phyloP scores from a whole-genome alignment of 2,329 filamentous ascomycete genomes.

The Cyphellophora europaea region DNA sequence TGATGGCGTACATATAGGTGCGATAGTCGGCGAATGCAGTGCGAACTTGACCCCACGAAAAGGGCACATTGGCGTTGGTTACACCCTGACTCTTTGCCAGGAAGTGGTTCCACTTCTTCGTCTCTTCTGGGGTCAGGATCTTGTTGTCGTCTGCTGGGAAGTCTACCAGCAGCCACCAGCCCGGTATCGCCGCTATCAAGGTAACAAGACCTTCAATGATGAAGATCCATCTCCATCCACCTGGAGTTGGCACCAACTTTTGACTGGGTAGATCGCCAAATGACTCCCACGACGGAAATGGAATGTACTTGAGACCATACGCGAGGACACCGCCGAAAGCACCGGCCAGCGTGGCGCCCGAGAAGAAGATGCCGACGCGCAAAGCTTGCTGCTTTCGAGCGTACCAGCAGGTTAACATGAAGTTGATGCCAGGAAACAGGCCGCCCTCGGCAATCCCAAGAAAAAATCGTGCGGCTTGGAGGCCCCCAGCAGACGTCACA shows the following conservation, averaged over 20 bases:
- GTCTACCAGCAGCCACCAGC: conserved; percentile 53
- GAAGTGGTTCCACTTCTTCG: conserved; percentile 31
- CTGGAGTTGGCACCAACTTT: conserved; percentile 30
- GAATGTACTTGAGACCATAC: conserved; percentile 48
- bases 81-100: conserved; percentile 39
- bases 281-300: conserved; percentile 3
- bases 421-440: conserved; percentile 36
- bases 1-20: conserved; percentile 5
- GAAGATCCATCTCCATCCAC: conserved; percentile 62
- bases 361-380: conserved; percentile 58
- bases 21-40: conserved; percentile 3
- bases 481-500: conserved; percentile 33
- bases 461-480: conserved; percentile 26
- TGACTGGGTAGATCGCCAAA: conserved; percentile 2
- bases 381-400: conserved; percentile 57
- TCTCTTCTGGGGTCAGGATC: conserved; percentile 25
- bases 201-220: conserved; percentile 42
- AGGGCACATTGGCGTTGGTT: conserved; percentile 4
- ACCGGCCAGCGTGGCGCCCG: conserved; percentile 51
- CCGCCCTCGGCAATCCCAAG: conserved; percentile 28
- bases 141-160: conserved; percentile 46
- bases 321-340: conserved; percentile 61
- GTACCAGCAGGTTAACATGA: conserved; percentile 38
- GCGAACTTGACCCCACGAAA: conserved; percentile 3
- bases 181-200: conserved; percentile 37